Conservation (phyloP, 2,329 filamentous ascomycete genomes). For the Fusarium acutatum region DNA sequence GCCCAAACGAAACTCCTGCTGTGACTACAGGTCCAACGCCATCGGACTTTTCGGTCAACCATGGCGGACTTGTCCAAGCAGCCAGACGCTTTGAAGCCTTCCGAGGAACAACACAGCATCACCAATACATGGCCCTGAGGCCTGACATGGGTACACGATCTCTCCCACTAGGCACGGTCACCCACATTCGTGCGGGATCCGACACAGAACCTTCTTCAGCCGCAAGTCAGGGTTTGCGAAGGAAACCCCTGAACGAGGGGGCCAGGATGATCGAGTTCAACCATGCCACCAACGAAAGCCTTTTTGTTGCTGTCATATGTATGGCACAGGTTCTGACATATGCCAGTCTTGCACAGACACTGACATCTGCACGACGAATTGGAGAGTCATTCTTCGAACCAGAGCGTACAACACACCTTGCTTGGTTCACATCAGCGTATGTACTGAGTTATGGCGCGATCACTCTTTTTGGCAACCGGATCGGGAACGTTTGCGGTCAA, state of each 20-base stretch:
- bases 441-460: conserved; percentile 32
- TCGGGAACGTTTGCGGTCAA: conserved; percentile 37
- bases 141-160: conserved; percentile 28
- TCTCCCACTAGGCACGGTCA: conserved; percentile 28
- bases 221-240: conserved; percentile 20
- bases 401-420: conserved; percentile 32
- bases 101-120: conserved; percentile 26
- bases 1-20: background rate
- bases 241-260: conserved; percentile 37
- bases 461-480: conserved; percentile 34
- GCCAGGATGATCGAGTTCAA: conserved; percentile 40
- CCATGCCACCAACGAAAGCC: conserved; percentile 35
- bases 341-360: conserved; percentile 38
- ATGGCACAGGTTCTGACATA: conserved; percentile 37
- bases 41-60: conserved; percentile 25
- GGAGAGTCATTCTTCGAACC: conserved; percentile 34
- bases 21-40: background rate
- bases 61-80: conserved; percentile 37
- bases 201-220: conserved; percentile 20
- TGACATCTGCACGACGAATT: conserved; percentile 32
- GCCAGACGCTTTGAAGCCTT: conserved; percentile 38
- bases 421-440: conserved; percentile 39
- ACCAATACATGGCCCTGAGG: conserved; percentile 35
- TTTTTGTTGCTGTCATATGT: conserved; percentile 39
- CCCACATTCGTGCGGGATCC: conserved; percentile 32